Percentiles rank a stretch among this genome's conserved stretches.
These are phyloP conservation scores for Suillus ampliporus DNA, from an alignment of 768 basidiomycete species.

Conservation along the genomic window DNA sequence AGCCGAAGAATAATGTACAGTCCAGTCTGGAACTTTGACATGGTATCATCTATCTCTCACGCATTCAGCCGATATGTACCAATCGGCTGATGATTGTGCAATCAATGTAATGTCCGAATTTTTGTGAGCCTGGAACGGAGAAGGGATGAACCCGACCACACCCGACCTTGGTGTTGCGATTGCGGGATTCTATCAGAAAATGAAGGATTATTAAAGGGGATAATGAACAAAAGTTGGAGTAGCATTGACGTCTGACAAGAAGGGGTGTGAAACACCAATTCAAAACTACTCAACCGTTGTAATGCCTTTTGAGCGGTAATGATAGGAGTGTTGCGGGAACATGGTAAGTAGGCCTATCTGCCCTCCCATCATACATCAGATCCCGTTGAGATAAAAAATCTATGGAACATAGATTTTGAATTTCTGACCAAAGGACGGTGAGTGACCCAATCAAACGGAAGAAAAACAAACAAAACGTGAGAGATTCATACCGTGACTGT, in stretches of 20 bases:
- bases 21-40: neutral
- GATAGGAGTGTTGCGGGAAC: neutral
- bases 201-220: neutral
- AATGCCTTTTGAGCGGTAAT: constrained; percentile 1
- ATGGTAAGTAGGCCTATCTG: neutral
- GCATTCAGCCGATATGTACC: neutral
- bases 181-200: constrained; percentile 5
- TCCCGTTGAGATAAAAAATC: neutral
- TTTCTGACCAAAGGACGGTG: neutral
- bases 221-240: neutral
- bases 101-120: constrained; percentile 2
- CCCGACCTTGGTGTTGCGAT: constrained; percentile 3
- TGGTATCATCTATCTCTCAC: constrained; percentile 1
- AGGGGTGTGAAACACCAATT: neutral
- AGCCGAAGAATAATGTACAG: constrained; percentile 6
- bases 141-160: neutral
- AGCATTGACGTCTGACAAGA: neutral
- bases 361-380: constrained; percentile 1
- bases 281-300: neutral
- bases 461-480: neutral
- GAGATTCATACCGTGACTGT: neutral
- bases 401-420: neutral
- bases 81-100: neutral
- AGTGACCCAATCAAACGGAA: neutral
- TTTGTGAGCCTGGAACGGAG: neutral